phyloP scores from a whole-genome alignment of 805 yeast species.

The Wickerhamiella lipophila region DNA sequence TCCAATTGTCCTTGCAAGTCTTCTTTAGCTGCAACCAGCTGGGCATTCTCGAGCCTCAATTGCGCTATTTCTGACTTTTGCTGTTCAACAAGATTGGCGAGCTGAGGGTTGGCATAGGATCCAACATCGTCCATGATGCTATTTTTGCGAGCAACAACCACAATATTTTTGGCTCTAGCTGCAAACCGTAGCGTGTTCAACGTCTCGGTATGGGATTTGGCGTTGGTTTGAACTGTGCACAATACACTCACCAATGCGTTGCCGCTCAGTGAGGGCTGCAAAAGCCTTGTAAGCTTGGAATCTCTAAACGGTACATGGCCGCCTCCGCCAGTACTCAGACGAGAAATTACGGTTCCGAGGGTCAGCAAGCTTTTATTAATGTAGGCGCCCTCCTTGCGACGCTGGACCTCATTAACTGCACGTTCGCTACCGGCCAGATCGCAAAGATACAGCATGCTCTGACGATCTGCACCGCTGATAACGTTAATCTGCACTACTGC shows the following conservation, averaged over 20 bases:
- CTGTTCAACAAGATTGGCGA: conserved; percentile 46
- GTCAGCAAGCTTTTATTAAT: conserved; percentile 87
- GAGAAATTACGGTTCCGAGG: conserved; percentile 81
- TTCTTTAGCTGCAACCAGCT: conserved; percentile 15
- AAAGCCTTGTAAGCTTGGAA: conserved; percentile 74
- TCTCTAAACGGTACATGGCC: conserved; percentile 88
- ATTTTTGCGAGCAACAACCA: conserved; percentile 47
- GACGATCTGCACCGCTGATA: conserved; percentile 31
- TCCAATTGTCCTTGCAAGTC: conserved; percentile 22
- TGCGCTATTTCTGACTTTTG: conserved; percentile 42
- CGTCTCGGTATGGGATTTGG: conserved; percentile 57
- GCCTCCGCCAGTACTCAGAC: conserved; percentile 39
- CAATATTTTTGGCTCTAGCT: conserved; percentile 78
- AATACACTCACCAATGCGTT: conserved; percentile 69
- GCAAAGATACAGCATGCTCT: conserved; percentile 67
- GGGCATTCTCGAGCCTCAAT: conserved; percentile 19
- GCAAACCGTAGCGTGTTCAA: conserved; percentile 83
- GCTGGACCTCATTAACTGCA: conserved; percentile 57
- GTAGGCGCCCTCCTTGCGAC: conserved; percentile 87
- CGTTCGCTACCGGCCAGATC: conserved; percentile 96
- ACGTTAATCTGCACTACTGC: conserved; percentile 68
- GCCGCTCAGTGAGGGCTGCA: conserved; percentile 89
- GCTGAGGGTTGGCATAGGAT: conserved; percentile 39
- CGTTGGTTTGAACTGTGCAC: conserved; percentile 68
- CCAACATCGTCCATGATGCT: conserved; percentile 29